Base-by-base conservation (phyloP, 2,329 filamentous ascomycete genomes). In the Aspergillus sclerotialis region DNA sequence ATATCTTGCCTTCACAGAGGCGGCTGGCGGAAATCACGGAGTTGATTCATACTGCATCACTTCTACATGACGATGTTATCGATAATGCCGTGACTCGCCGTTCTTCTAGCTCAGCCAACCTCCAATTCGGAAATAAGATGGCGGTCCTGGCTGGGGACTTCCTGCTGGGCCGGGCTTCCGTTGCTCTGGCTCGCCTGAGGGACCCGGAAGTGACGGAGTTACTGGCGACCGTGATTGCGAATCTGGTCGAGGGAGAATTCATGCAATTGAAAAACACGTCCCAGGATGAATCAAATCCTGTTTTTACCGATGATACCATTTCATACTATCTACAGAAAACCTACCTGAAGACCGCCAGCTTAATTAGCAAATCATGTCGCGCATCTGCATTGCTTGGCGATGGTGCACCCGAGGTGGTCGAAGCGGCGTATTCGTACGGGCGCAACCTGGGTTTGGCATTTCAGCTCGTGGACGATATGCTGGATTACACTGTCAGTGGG, bases 181-280 rank as follows among this genome's bases (percentile, higher is more conserved):
- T 96, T 5, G 90, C 90, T 5, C 74, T 98, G 27, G 92, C 92
- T 10, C 80, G 92, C 27, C 68, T 98, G 39, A 78, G 90, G 19
- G 87, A 98, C 55, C 84, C 89, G 28, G 92, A 98, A 63, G 92
- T 98, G 3, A 87, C 88, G 7, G 92, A 98, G 67, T 75, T 98
- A 6, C 70, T 98, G 18, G 88, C 92, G 4, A 96, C 90, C 1
- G 92, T 96, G 27, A 96, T 98, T 49, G 90, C 92, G 28, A 98
- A 98, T 60, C 71, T 98, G 16, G 89, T 98, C 13, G 92, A 98
- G 67, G 92, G 92, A 55, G 92, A 98, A 64, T 96, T 98, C 69
- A 98, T 98, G 92, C 92, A 98, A 69, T 71, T 98, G 50, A 93
- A 94, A 68, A 98, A 98, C 64, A 96, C 92, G 1, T 85, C 84